A percentile compares a stretch with the other conserved stretches of the same genome.
phyloP scores from a whole-genome alignment of 257 asterid genomes.

The Primulina tabacum region DNA sequence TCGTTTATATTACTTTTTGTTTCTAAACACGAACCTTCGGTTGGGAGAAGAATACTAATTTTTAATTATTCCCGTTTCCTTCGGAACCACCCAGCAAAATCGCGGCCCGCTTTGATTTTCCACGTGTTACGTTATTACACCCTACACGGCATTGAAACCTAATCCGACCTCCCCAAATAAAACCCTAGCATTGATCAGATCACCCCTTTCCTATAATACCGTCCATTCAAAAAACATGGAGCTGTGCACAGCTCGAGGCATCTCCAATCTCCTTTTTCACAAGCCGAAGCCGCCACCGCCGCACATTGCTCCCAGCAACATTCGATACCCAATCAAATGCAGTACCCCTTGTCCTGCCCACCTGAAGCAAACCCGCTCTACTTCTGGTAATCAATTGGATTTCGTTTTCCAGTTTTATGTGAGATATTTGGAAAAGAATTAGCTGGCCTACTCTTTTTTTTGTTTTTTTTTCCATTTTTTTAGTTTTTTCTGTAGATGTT shows the following conservation, averaged over 20 bases:
- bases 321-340: constrained; percentile 21
- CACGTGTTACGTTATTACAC: neutral
- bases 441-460: neutral
- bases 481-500: neutral
- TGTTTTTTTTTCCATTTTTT: neutral
- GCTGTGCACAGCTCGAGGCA: constrained; percentile 29
- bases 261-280: constrained; percentile 19
- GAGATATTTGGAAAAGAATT: neutral
- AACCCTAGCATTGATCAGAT: neutral
- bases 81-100: too few relatives aligned
- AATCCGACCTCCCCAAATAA: neutral
- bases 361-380: constrained; percentile 23
- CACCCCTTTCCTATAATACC: neutral
- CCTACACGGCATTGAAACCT: neutral
- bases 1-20: too few relatives aligned
- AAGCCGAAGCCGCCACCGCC: constrained; percentile 17
- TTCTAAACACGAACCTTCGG: too few relatives aligned
- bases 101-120: neutral
- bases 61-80: too few relatives aligned
- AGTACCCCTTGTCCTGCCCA: constrained; percentile 10
- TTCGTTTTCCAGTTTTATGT: neutral
- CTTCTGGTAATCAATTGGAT: constrained; percentile 20
- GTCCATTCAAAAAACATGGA: neutral
- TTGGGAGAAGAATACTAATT: too few relatives aligned
- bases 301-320: constrained; percentile 9